Evolutionary conservation across 164 flowering plant genomes (phyloP), one percentile per base, ranked within the genome.

Genomic region (Piper betle): DNA sequence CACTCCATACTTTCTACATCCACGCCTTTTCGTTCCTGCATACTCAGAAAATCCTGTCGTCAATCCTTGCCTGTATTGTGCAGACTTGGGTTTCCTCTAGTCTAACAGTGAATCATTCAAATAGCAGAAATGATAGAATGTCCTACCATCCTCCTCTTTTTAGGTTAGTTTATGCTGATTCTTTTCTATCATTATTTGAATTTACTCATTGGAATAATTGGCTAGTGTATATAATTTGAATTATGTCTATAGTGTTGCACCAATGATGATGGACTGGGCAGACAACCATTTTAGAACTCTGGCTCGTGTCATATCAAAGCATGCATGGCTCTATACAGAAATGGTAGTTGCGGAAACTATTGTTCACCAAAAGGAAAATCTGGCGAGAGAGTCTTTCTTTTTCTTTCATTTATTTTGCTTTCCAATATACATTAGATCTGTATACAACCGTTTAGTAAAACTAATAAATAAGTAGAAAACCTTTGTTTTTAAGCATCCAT

Each of bases 191-290:
- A 41, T 4, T 41, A 9, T 41, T 41, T 4, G 9, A 41, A 41
- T 4, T 4, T 4, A 41, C 6, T 4, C 43, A 41, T n/a, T n/a
- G n/a, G 43, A 41, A 41, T 41, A 41, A 9, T 41, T 41, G 43
- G 6, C 43, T 4, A 41, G 4, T 41, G 9, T 4, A 4, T 41
- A 4, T 9, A 41, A 3, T 19, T 62, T 50, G 57, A 55, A 55
- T 5, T 55, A 55, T 9, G 9, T 55, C 4, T 55, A 46, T 82
- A 94, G 99, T 79, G 80, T 94, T 59, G 97, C 97, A 62, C 97
- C 96, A 13, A 90, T 91, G 99, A 94, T 94, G 99, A n/a, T n/a
- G n/a, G 99, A 86, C 4, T 94, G 87, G 84, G 91, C 99, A 6
- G 88, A 88, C 69, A 79, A 82, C 66, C 89, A 88, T 63, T 94